A percentile compares a stretch with the other conserved stretches of the same genome.
phyloP scores from a whole-genome alignment of 179 eudicot genomes.

The Gypsophila paniculata region DNA sequence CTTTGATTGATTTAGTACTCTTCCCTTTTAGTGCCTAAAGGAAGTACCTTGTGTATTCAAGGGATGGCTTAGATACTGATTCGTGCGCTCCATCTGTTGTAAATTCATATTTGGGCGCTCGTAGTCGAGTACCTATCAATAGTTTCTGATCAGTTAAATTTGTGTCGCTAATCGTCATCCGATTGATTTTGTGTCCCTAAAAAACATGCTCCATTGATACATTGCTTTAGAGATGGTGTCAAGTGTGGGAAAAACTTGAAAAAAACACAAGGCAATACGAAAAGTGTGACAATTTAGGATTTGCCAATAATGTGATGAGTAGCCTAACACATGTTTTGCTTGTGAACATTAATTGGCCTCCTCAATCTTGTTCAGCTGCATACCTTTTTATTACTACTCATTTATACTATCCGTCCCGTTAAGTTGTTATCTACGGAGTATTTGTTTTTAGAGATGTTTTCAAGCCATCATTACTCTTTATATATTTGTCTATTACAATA shows the following conservation, averaged over 20 bases:
- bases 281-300: neutral
- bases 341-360: constrained; percentile 8
- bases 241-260: neutral
- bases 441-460: too few species aligned
- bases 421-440: too few species aligned
- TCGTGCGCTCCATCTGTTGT: neutral
- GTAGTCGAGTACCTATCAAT: neutral
- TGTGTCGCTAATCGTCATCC: too few species aligned
- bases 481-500: too few species aligned
- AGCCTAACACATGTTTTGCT: constrained; percentile 10
- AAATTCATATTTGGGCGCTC: neutral
- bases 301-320: constrained; percentile 2
- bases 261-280: neutral
- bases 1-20: neutral
- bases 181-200: too few species aligned
- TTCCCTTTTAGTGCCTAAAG: neutral
- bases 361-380: constrained; percentile 4
- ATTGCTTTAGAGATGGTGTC: neutral
- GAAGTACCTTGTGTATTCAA: neutral
- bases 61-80: neutral
- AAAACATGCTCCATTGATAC: too few species aligned
- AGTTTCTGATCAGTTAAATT: too few species aligned
- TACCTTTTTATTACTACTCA: constrained; percentile 6
- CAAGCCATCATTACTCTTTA: too few species aligned
- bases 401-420: neutral